Evolutionary conservation across 192 early-diverging fungal genomes (phyloP), one percentile per base, ranked within the genome.

Genomic region (Gamsiella multidivaricata): DNA sequence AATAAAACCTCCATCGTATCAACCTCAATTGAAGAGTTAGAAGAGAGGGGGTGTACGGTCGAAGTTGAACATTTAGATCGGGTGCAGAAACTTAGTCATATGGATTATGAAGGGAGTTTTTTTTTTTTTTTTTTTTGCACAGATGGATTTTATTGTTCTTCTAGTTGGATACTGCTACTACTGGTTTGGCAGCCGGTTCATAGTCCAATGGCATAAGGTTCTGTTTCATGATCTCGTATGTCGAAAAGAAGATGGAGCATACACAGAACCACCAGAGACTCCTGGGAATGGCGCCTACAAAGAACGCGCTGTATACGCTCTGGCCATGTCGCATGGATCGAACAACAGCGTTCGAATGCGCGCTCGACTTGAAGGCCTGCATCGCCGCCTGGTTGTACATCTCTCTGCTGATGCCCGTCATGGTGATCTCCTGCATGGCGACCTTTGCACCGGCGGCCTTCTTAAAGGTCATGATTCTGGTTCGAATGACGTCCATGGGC

Each of bases 191-290:
- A 8, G 43, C 23, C 0, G 50, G 46, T n/a, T 78, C 74, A 22
- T 78, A 78, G 29, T 78, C 74, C 51, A 78, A 54, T 1, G 74
- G 74, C 74, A 78, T 78, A 51, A 78, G 22, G 31, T 68, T 62
- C 39, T 78, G 74, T 54, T 85, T 88, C 54, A 83, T 67, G 17
- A 82, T 62, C 65, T 92, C 90, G 65, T 92, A 92, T 22, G 86
- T 84, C 2, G 92, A 90, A 79, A 93, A 93, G 72, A 93, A 93
- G 63, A 91, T 91, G 23, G 87, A 88, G 64, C 92, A 93, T 23
- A 93, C 89, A 60, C 90, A 83, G 55, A 91, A 91, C 91, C 91
- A 91, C 91, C 91, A 93, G 17, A 87, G 67, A 29, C 83, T 83
- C 34, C 91, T 66, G 3, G 91, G 86, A 18, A 85, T 80, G 9